Conservation (phyloP, 139 green algal genomes). For the Haematococcus lacustris region DNA sequence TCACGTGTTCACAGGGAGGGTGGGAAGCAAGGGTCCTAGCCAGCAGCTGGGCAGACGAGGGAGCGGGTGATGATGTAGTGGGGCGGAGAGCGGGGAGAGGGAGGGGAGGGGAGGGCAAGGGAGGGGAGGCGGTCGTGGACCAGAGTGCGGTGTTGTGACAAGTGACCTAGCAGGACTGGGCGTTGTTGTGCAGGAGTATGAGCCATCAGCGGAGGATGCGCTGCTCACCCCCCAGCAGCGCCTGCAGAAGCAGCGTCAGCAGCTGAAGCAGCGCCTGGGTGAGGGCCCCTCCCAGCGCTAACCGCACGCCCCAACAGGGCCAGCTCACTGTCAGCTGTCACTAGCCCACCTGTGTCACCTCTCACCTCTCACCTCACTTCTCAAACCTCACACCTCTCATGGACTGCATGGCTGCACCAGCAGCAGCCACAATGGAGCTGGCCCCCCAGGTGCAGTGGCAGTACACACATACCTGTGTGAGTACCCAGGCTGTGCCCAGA, state of each 20-base stretch:
- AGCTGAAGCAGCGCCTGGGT: constrained; percentile 65
- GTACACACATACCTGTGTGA: background rate
- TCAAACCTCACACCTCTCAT: background rate
- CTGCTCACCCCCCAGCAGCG: constrained; percentile 31
- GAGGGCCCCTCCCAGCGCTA: constrained; percentile 1
- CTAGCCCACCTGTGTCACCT: too few species aligned
- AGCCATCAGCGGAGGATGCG: constrained; percentile 21
- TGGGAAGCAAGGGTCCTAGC: too few species aligned
- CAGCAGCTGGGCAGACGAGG: too few species aligned
- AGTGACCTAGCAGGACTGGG: background rate
- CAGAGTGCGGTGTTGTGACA: background rate
- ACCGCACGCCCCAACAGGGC: too few species aligned
- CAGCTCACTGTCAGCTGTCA: too few species aligned
- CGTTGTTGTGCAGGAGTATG: constrained; percentile 66
- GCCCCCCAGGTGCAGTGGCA: too few species aligned
- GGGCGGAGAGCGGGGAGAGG: background rate
- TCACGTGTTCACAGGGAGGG: too few species aligned
- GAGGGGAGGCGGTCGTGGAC: background rate
- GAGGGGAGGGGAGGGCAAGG: background rate
- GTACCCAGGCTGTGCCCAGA: background rate
- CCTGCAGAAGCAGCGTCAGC: constrained; percentile 55
- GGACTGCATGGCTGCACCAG: background rate
- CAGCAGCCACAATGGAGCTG: too few species aligned
- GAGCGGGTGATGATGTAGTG: too few species aligned
- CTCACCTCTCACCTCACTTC: background rate